These are phyloP conservation scores for Debaryomyces tyrocola DNA, from an alignment of 805 yeast species.

Conservation along the genomic window DNA sequence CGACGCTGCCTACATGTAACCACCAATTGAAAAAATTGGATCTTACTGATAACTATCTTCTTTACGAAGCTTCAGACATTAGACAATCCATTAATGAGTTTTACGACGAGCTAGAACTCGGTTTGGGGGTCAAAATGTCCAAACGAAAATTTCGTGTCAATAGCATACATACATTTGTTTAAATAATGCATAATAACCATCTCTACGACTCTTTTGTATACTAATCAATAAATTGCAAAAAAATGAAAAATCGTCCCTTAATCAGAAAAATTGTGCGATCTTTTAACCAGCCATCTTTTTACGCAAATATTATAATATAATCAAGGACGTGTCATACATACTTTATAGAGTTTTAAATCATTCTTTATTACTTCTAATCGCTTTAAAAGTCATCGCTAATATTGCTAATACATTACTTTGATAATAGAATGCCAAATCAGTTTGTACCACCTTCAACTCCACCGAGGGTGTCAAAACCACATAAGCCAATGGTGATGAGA, in stretches of 20 bases:
- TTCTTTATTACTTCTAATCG: not conserved
- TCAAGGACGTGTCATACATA: slow-evolving; percentile 1
- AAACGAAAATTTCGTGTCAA: slow-evolving; percentile 26
- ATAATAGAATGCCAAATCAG: slow-evolving; percentile 6
- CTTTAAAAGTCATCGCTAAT: too few species aligned
- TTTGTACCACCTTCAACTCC: slow-evolving; percentile 12
- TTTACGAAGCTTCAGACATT: slow-evolving; percentile 10
- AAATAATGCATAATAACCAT: not conserved
- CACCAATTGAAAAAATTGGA: slow-evolving; percentile 15
- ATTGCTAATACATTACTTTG: not conserved
- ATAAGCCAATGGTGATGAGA: not conserved
- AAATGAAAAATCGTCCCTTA: not conserved
- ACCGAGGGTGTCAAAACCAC: slow-evolving; percentile 8
- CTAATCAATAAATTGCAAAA: not conserved
- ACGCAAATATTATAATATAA: not conserved
- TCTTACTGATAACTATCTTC: slow-evolving; percentile 17
- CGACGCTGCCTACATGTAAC: not conserved
- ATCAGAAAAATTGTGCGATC: not conserved
- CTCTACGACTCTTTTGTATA: too few species aligned
- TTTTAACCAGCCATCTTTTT: slow-evolving; percentile 4
- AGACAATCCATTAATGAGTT: slow-evolving; percentile 18
- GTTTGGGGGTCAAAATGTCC: slow-evolving; percentile 19
- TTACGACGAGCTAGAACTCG: slow-evolving; percentile 20
- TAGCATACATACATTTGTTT: slow-evolving; percentile 21
- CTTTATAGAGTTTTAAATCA: not conserved